Conservation (phyloP, 208 protist genomes). For the Tetramitus jugosus region DNA sequence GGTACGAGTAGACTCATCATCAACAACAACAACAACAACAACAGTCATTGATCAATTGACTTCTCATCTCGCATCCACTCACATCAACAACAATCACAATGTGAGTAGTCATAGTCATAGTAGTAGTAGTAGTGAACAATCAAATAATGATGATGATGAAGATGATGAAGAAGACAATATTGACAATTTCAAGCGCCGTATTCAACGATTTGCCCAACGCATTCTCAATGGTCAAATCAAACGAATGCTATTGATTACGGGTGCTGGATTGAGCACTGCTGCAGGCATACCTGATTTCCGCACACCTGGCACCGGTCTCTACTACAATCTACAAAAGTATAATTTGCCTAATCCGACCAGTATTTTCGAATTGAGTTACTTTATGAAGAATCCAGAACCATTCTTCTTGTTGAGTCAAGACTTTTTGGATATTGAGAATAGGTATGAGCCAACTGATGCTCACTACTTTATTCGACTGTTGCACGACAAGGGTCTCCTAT, state of each 20-base stretch:
- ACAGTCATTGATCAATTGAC: no score
- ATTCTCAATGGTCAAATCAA: no score
- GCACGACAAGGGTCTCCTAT: constrained; percentile 69
- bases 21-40: no score
- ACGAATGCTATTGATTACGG: neutral
- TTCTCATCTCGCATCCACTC: no score
- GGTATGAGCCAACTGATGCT: constrained; percentile 63
- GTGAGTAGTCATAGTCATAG: no score
- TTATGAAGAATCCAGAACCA: constrained; percentile 67
- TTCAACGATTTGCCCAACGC: no score
- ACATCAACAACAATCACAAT: no score
- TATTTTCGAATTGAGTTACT: constrained; percentile 74
- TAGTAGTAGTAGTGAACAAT: no score
- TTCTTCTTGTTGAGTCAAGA: constrained; percentile 75
- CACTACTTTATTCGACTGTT: constrained; percentile 86
- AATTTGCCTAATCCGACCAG: constrained; percentile 71
- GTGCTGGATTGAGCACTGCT: neutral
- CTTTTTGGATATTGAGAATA: constrained; percentile 53
- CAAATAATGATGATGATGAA: no score
- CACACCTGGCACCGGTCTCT: constrained; percentile 74
- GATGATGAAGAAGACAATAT: no score
- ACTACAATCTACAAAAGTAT: constrained; percentile 58
- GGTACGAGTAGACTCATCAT: no score
- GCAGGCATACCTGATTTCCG: constrained; percentile 89
- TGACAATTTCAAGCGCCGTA: no score